Conservation (phyloP, 2,329 filamentous ascomycete genomes). For the Hansfordia pulvinata region DNA sequence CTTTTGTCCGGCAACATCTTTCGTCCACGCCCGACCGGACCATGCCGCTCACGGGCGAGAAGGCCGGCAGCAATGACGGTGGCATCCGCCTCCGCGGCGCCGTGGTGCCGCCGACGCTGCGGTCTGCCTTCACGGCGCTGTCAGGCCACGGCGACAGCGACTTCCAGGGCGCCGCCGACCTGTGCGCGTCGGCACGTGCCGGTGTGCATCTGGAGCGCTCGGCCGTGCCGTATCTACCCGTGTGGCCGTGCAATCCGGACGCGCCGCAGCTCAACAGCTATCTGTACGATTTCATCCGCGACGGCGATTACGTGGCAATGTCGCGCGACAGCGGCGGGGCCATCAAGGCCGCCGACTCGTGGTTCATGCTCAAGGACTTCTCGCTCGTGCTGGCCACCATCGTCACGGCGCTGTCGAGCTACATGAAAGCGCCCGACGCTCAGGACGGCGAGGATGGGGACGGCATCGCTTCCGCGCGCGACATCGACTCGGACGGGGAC, state of each 20-base stretch:
- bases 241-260: conserved; percentile 41
- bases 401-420: too few relatives aligned
- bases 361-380: conserved; percentile 55
- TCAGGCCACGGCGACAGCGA: too few relatives aligned
- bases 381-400: conserved; percentile 54
- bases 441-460: too few relatives aligned
- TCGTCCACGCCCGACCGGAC: conserved; percentile 29
- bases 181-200: conserved; percentile 50
- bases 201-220: conserved; percentile 65
- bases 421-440: too few relatives aligned
- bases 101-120: too few relatives aligned
- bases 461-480: too few relatives aligned
- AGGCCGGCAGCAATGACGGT: conserved; percentile 31
- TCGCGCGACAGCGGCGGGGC: conserved; percentile 51
- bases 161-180: conserved; percentile 51
- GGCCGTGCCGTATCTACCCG: conserved; percentile 53
- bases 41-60: conserved; percentile 44
- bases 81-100: conserved; percentile 56
- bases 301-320: conserved; percentile 49
- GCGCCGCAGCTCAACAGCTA: conserved; percentile 47
- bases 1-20: conserved; percentile 54
- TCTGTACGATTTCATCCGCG: conserved; percentile 64
- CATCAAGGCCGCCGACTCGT: conserved; percentile 53
- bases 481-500: too few relatives aligned
- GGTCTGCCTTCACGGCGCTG: conserved; percentile 50